Base-by-base conservation (phyloP, 1,284 basidiomycete genomes). In the Papiliotrema flavescens region DNA sequence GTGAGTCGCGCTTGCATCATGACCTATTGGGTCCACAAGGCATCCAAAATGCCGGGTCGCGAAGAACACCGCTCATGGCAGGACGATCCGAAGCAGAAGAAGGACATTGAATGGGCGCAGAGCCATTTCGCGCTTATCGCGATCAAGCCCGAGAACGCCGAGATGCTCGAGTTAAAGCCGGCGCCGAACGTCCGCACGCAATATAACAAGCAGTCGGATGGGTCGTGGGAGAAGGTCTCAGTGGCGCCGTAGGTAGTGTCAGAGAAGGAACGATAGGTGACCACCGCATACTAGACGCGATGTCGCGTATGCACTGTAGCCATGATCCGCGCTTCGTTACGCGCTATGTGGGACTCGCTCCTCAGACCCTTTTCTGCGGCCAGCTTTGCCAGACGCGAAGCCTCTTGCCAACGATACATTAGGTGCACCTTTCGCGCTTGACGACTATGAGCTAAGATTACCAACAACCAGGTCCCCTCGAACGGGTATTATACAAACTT, bases 91-190 rank as follows among this genome's bases (percentile, higher is more conserved):
- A 60, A 69, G 24, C 59, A 67, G 47, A 56, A 65, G 44, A 61
- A 71, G 40, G 48, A 61, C 32, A 64, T 74, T 56, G 61, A 66
- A 15, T 34, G 37, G 24, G 75, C 71, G 3, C 57, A 59, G 35
- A 47, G 54, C 8, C 61, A 76, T 59, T 76, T 76, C 56, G 66
- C 69, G 2, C 56, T 77, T 23, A 57, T 77, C 34, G 71, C 69
- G 23, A 65, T 76, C 53, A 54, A 57, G 13, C 64, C 71, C 5
- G 57, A 63, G 14, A 62, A 53, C 2, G 69, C 70, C 37, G 74
- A 76, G 52, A 63, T 64, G 44, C 66, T 76, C 56, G 72, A 76
- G 55, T 69, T 77, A 23, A 67, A 67, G 43, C 54, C 62, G 4
- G 57, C 60, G 15, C 76, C 74, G 5, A 75, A 76, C 53, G 51